Evolutionary conservation across 352 stramenopile genomes (phyloP), one percentile per base, ranked within the genome.

Genomic region (Pythium periplocum): DNA sequence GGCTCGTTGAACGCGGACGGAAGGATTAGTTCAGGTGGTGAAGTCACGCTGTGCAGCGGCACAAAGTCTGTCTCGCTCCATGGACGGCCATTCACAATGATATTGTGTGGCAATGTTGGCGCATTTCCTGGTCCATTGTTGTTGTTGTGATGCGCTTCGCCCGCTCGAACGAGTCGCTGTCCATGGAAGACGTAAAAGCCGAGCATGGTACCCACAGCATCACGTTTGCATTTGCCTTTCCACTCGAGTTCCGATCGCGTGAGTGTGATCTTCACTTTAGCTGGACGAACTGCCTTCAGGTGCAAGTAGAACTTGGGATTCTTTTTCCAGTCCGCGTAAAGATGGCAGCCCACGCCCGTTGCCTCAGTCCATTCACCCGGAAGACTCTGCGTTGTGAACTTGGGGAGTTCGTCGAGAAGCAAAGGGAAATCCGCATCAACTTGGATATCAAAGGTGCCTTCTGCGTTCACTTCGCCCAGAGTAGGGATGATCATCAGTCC

Each of bases 51-150:
- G 57, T 93, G 75, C 35, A 93, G 53, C 49, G 83, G 83, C 36
- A 93, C 82, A 60, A 95, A 96, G 46, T 91, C 79, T 9, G 79
- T 91, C 73, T 94, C 80, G 33, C 69, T 89, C 83, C 84, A 96
- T 17, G 68, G 51, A 35, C 73, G 68, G 1, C 78, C 83, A 50
- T 92, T 84, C 39, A 91, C 65, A 35, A 88, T 56, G 52, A 96
- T 78, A 4, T 54, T 62, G 42, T 71, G 53, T 8, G 49, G 53
- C 32, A 40, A 41, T 5, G 31, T 17, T 6, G 12, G 17, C 26
- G 38, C 41, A 26, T 8, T 17, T 2, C 35, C 26, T 12, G 40
- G 17, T 34, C 7, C 44, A 7, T n/a, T 38, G 43, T 45, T 55
- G 36, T 43, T 51, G 36, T 44, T 47, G 4, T 12, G 12, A 26